Conservation (phyloP, 2,329 filamentous ascomycete genomes). For the Fusarium abutilonis region DNA sequence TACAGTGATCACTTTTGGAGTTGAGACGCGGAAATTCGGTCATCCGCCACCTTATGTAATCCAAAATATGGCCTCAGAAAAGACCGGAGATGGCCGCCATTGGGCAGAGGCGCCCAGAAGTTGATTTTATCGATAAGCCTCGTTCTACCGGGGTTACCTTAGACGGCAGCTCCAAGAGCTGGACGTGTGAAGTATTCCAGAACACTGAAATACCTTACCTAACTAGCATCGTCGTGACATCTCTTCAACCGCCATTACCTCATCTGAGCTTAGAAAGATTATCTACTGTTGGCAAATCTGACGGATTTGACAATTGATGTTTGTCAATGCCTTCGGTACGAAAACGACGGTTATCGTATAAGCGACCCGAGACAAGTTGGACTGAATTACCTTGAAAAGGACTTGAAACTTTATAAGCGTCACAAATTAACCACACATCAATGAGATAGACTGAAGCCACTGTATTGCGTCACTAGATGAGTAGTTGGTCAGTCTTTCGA, state of each 20-base stretch:
- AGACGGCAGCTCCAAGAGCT: background rate
- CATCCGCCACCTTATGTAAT: constrained; percentile 45
- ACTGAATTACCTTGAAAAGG: background rate
- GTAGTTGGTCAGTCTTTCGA: background rate
- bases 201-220: background rate
- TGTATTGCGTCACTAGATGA: background rate
- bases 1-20: constrained; percentile 41
- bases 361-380: background rate
- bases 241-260: background rate
- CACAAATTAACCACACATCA: background rate
- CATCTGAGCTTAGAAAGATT: background rate
- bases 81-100: constrained; percentile 31
- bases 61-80: constrained; percentile 19
- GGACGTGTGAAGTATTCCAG: background rate
- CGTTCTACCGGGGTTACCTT: background rate
- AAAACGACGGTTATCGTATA: constrained; percentile 3
- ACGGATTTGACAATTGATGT: background rate
- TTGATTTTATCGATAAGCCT: constrained; percentile 45
- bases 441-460: background rate
- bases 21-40: constrained; percentile 43
- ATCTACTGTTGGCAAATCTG: background rate
- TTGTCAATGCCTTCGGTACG: background rate
- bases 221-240: constrained; percentile 4
- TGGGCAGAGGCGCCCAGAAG: constrained; percentile 8
- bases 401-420: background rate